Evolutionary conservation across 2,329 filamentous ascomycete genomes (phyloP).

Genomic region (Dissoconium aciculare): DNA sequence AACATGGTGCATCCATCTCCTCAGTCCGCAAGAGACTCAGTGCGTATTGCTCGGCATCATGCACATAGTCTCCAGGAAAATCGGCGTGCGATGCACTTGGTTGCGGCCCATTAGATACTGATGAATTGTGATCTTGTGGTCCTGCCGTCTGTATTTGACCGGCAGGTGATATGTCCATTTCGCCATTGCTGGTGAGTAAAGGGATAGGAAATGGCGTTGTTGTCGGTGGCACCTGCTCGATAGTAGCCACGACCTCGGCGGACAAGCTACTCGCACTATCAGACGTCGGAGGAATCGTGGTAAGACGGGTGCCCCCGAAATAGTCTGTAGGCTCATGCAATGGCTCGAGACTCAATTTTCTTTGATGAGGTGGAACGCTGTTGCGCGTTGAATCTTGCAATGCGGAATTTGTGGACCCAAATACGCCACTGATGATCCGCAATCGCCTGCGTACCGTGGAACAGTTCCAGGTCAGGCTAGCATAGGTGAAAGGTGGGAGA

Average conservation of each 20-base stretch:
- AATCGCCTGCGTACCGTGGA: constrained; percentile 54
- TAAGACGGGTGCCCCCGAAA: constrained; percentile 11
- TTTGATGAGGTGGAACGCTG: constrained; percentile 9
- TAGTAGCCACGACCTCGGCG: constrained; percentile 14
- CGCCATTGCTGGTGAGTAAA: background rate
- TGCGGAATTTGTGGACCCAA: constrained; percentile 11
- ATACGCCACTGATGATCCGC: constrained; percentile 48
- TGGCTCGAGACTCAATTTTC: background rate
- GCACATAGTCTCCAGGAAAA: no score
- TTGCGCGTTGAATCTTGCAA: constrained; percentile 15
- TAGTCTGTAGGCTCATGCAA: constrained; percentile 17
- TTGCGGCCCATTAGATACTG: no score
- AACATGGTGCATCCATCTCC: constrained; percentile 35
- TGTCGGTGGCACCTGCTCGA: constrained; percentile 12
- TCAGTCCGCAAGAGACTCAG: background rate
- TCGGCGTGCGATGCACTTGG: no score
- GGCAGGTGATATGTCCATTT: background rate
- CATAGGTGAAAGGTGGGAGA: constrained; percentile 45
- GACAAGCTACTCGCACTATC: constrained; percentile 6
- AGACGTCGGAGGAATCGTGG: constrained; percentile 4
- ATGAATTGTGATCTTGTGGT: no score
- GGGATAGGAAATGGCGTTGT: no score
- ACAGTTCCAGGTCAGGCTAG: constrained; percentile 53
- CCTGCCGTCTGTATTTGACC: no score
- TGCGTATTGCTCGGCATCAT: background rate